Base-by-base conservation (phyloP, 495 filamentous ascomycete genomes). In the Saxophila tyrrhenica region DNA sequence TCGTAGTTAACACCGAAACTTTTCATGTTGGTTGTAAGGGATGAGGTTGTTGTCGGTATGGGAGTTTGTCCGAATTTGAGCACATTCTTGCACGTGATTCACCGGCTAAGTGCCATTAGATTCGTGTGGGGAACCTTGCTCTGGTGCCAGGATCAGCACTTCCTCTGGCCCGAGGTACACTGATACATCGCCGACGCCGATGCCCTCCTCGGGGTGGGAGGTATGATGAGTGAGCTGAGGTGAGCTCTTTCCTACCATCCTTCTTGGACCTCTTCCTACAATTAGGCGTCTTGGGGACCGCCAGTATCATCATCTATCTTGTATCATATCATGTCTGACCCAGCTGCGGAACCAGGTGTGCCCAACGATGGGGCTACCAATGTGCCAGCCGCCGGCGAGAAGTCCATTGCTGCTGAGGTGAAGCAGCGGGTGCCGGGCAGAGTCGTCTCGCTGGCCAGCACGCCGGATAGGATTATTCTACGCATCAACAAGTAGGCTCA, bases 401-500 rank as follows among this genome's bases (percentile, higher is more conserved):
- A 60, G 53, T 52, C 48, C 23, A 52, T 63, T 5, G 53, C 61
- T 24, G 32, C 44, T 13, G 54, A 59, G 45, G 42, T 52, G 25
- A 60, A 60, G 52, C 42, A 49, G 42, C 39, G 50, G 1, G 43
- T 41, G 23, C 57, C 64, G 0, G 46, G 25, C 35, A 55, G 50
- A 17, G 43, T 58, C 17, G 19, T 56, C 15, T 52, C 51, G 2
- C 48, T 62, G 0, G 60, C 57, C 5, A 54, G 60, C 47, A 58
- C 58, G 56, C 47, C 64, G 16, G 66, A 69, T 45, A 53, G 54
- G 2, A 22, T 60, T 15, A 51, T 69, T 19, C 52, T 69, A 48
- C 61, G 66, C 32, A 44, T 69, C 59, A 67, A 69, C 60, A 67
- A 69, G 66, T 69, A 58, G 9, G 55, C 17, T 19, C 29, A 35